Base-by-base conservation (phyloP, 2,329 filamentous ascomycete genomes). In the Trichoderma lentiforme region DNA sequence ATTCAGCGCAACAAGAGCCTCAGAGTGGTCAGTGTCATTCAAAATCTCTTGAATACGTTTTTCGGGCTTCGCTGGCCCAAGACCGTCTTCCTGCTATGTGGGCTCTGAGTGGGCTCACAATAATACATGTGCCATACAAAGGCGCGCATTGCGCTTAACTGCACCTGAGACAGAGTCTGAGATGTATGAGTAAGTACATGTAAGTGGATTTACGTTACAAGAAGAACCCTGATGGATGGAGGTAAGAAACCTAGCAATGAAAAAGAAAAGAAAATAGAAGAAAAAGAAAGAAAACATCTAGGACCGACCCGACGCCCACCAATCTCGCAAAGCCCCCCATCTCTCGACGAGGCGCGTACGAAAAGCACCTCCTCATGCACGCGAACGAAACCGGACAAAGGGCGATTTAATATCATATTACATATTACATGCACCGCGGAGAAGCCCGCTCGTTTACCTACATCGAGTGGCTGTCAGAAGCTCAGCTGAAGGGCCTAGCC, bases 1-100 rank as follows among this genome's bases (percentile, higher is more conserved):
- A 56, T 32, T 43, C 34, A 32, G 21, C 39, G 57, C 57, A 70
- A 70, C 67, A 64, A 57, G 68, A 64, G 47, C 60, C 60, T 56
- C 21, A 57, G 21, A 24, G 68, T 57, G 60, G 51, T 71, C 68
- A 71, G 68, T 71, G 60, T 58, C 30, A 36, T 62, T 61, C n/a
- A 39, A 21, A 53, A 24, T 18, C 9, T 47, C 30, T 14, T 61
- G 28, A 26, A 36, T 32, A 26, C 39, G 24, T 51, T 24, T 15
- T 39, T 26, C 18, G 14, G 18, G 18, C n/a, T 30, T 62, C 28
- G 6, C 39, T 43, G 26, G 6, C 4, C 30, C 15, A 28, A 30
- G 4, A 3, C 53, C 18, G 18, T 32, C 12, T 6, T 6, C 36
- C 12, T 34, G 26, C 65, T 34, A 34, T 24, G 39, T 21, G 57